Evolutionary conservation across 2,329 filamentous ascomycete genomes (phyloP).

Genomic region (Epichloe gansuensis): DNA sequence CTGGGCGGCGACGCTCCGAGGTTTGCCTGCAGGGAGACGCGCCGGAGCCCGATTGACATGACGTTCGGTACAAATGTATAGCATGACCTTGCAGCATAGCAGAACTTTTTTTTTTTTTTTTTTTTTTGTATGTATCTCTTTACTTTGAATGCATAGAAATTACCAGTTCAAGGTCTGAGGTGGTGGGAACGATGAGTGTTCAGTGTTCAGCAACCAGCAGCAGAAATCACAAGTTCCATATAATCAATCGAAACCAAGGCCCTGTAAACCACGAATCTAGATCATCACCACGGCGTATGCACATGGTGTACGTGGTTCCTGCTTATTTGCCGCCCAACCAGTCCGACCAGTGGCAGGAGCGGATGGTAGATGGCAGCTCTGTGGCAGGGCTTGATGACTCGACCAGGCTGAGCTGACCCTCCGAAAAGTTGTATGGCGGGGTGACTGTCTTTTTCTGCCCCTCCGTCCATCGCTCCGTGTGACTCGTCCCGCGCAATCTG

Average conservation of each 20-base stretch:
- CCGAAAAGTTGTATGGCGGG: slow-evolving; percentile 2
- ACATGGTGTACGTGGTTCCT: too few relatives aligned
- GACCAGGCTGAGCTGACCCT: not conserved
- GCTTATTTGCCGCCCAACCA: too few relatives aligned
- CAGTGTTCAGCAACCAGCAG: too few relatives aligned
- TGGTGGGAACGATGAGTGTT: too few relatives aligned
- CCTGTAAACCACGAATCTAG: too few relatives aligned
- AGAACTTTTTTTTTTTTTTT: not conserved
- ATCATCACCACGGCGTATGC: too few relatives aligned
- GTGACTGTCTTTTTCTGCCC: slow-evolving; percentile 4
- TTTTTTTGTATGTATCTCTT: not conserved
- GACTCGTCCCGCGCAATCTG: slow-evolving; percentile 1
- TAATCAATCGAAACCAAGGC: too few relatives aligned
- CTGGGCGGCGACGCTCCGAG: not conserved
- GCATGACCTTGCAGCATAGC: slow-evolving; percentile 6
- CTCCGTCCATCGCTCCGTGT: not conserved
- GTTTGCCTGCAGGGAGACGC: not conserved
- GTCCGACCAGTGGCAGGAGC: too few relatives aligned
- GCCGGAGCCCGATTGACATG: not conserved
- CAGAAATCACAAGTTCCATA: too few relatives aligned
- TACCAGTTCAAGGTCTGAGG: not conserved
- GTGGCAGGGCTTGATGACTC: too few relatives aligned
- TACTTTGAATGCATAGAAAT: slow-evolving; percentile 6
- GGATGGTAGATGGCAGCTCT: too few relatives aligned
- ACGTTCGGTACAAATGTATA: slow-evolving; percentile 4